A percentile compares a stretch with the other conserved stretches of the same genome.
Evolutionary conservation across 805 yeast species (phyloP).

Genomic region (Metschnikowia kunwiensis): DNA sequence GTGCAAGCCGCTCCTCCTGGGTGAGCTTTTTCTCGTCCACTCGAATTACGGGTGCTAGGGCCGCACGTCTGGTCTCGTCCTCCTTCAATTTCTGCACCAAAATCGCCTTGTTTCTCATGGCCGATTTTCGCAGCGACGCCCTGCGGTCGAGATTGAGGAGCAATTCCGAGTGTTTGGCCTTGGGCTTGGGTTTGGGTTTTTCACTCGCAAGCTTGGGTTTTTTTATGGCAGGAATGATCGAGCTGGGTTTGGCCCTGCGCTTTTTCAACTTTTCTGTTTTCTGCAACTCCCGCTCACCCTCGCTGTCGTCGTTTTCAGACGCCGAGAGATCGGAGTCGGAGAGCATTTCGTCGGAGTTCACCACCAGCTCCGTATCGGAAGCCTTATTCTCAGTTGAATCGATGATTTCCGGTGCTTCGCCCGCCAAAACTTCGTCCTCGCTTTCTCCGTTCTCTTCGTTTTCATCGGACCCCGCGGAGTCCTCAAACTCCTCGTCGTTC

Average conservation of each 20-base stretch:
- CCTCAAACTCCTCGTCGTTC: slow-evolving; percentile 27
- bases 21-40: slow-evolving; percentile 52
- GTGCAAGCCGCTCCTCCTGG: slow-evolving; percentile 70
- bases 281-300: slow-evolving; percentile 63
- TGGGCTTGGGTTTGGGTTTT: slow-evolving; percentile 29
- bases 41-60: slow-evolving; percentile 40
- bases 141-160: slow-evolving; percentile 56
- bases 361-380: slow-evolving; percentile 18
- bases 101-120: slow-evolving; percentile 73
- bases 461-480: slow-evolving; percentile 33
- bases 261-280: slow-evolving; percentile 40
- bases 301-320: slow-evolving; percentile 60
- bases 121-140: slow-evolving; percentile 73
- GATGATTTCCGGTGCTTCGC: background rate
- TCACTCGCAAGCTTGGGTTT: slow-evolving; percentile 22
- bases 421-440: slow-evolving; percentile 19
- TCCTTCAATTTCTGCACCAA: slow-evolving; percentile 67
- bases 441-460: slow-evolving; percentile 29
- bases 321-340: slow-evolving; percentile 53
- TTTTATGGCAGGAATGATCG: slow-evolving; percentile 32
- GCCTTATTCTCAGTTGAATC: slow-evolving; percentile 3
- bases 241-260: slow-evolving; percentile 22
- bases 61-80: slow-evolving; percentile 59
- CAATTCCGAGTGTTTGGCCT: slow-evolving; percentile 43
- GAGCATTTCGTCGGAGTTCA: slow-evolving; percentile 47